Conservation (phyloP, 345 rosid species). For the Aurinia saxatilis region DNA sequence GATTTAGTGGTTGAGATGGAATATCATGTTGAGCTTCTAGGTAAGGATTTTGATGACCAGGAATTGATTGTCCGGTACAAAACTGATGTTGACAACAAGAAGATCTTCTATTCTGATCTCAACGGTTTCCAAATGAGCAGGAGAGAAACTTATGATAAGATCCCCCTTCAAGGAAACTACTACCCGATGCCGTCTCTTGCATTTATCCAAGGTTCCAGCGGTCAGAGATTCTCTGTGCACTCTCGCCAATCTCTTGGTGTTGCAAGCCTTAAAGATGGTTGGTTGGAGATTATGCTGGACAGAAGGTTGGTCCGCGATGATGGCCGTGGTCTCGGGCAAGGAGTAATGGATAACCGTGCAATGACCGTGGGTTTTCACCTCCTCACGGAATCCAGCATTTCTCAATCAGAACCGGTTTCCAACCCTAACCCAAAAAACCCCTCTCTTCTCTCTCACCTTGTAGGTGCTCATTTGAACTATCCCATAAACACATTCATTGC, state of each 20-base stretch:
- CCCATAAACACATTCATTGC: conserved; percentile 75
- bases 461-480: conserved; percentile 74
- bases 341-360: conserved; percentile 83
- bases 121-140: conserved; percentile 99
- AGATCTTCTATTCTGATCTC: conserved; percentile 75
- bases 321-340: conserved; percentile 99
- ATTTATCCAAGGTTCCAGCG: conserved; percentile 79
- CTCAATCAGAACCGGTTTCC: conserved; percentile 42
- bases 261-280: conserved; percentile 73
- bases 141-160: conserved; percentile 89
- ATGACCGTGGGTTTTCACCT: conserved; percentile 72
- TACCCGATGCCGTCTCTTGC: conserved; percentile 98
- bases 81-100: conserved; percentile 59
- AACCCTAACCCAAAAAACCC: conserved; percentile 55
- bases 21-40: conserved; percentile 89
- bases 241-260: conserved; percentile 87
- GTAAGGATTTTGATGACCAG: conserved; percentile 55
- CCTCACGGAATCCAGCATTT: conserved; percentile 56
- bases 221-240: conserved; percentile 79
- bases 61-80: conserved; percentile 84
- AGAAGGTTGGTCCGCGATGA: conserved; percentile 79
- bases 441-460: conserved; percentile 71
- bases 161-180: conserved; percentile 95
- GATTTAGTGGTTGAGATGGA: conserved; percentile 71
- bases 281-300: conserved; percentile 96